These are phyloP conservation scores for Dioscorea cayenensis DNA, from an alignment of 116 monocot genomes.

Conservation along the genomic window DNA sequence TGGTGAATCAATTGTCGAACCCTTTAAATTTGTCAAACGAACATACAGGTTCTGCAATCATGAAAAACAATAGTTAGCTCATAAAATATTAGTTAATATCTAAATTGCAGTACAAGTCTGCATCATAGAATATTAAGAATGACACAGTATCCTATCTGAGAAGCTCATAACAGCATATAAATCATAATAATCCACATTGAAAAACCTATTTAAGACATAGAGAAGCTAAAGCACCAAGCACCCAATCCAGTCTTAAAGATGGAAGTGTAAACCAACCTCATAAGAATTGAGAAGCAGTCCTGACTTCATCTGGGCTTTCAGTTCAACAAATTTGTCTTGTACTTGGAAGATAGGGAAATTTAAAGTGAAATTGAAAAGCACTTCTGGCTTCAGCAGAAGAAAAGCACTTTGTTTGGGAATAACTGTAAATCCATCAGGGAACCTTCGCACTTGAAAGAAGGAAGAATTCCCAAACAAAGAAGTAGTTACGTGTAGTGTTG, in stretches of 20 bases:
- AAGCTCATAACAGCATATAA: not conserved
- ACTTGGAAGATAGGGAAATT: slow-evolving; percentile 87
- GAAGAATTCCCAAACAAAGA: slow-evolving; percentile 82
- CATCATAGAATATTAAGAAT: not conserved
- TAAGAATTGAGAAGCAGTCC: slow-evolving; percentile 78
- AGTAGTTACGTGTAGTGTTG: slow-evolving; percentile 59
- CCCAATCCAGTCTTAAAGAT: not conserved
- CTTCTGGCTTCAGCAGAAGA: slow-evolving; percentile 67
- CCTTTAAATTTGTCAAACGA: slow-evolving; percentile 66
- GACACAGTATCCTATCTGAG: not conserved
- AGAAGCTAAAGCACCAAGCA: not conserved
- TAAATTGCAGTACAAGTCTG: not conserved
- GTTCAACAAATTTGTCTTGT: slow-evolving; percentile 43
- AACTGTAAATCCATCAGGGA: slow-evolving; percentile 94
- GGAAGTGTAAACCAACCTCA: slow-evolving; percentile 50
- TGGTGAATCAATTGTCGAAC: slow-evolving; percentile 73
- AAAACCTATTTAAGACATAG: not conserved
- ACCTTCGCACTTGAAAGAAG: slow-evolving; percentile 78
- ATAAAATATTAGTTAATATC: not conserved
- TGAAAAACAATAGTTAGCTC: slow-evolving; percentile 7
- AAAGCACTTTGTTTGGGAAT: slow-evolving; percentile 77
- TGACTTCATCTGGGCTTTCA: slow-evolving; percentile 80
- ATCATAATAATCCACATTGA: not conserved
- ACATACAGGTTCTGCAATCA: slow-evolving; percentile 85
- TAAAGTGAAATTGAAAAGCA: slow-evolving; percentile 84